Conservation (phyloP, 73 alveolate genomes). For the Paramecium sexaurelia region DNA sequence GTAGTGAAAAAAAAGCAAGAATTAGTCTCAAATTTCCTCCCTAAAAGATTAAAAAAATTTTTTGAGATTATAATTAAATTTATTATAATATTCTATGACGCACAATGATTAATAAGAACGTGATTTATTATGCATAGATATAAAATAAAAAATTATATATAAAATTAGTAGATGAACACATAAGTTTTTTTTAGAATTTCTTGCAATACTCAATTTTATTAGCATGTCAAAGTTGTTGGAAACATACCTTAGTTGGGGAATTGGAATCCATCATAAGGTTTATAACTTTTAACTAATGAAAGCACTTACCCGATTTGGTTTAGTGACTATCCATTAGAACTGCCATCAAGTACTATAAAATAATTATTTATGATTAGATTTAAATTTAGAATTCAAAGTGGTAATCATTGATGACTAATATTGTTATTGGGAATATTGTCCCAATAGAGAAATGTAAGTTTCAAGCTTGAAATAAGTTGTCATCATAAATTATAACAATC, state of each 20-base stretch:
- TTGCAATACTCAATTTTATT: neutral
- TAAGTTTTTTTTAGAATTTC: neutral
- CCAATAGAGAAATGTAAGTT: neutral
- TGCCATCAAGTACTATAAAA: neutral
- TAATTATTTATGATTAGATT: neutral
- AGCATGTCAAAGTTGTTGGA: conserved; percentile 23
- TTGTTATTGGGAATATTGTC: neutral
- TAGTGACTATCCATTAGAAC: conserved; percentile 6
- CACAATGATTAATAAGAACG: neutral
- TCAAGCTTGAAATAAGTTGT: neutral
- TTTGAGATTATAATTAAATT: neutral
- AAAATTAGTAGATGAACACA: neutral
- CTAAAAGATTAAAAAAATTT: neutral
- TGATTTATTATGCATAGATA: neutral
- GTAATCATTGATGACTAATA: neutral
- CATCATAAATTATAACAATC: neutral
- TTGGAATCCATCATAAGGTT: neutral
- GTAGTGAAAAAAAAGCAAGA: neutral
- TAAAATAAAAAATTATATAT: neutral
- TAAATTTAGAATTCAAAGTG: neutral
- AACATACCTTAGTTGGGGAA: neutral
- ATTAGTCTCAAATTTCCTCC: neutral
- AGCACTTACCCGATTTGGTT: neutral
- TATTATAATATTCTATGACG: neutral
- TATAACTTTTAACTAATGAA: neutral